Conservation (phyloP, 805 yeast genomes). For the Metschnikowia proteae region DNA sequence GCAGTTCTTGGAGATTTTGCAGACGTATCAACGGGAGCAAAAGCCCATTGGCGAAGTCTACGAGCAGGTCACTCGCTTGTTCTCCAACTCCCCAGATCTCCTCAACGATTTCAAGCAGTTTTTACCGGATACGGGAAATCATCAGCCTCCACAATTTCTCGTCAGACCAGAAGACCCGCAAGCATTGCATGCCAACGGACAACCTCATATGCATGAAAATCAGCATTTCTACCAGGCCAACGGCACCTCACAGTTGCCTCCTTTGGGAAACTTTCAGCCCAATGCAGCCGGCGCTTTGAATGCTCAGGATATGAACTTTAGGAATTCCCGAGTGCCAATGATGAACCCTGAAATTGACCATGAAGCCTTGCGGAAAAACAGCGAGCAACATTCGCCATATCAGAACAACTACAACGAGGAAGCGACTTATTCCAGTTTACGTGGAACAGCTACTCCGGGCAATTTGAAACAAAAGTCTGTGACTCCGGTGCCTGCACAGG, state of each 20-base stretch:
- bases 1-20: slow-evolving; percentile 88
- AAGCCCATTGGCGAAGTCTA: slow-evolving; percentile 94
- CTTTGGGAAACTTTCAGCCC: slow-evolving; percentile 85
- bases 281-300: slow-evolving; percentile 37
- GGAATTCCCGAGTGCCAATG: slow-evolving; percentile 4
- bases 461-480: slow-evolving; percentile 10
- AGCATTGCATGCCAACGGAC: slow-evolving; percentile 18
- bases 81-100: slow-evolving; percentile 91
- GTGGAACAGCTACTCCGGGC: slow-evolving; percentile 29
- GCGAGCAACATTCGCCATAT: slow-evolving; percentile 26
- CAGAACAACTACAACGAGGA: slow-evolving; percentile 40
- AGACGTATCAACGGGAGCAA: slow-evolving; percentile 94
- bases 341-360: slow-evolving; percentile 9
- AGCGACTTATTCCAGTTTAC: slow-evolving; percentile 46
- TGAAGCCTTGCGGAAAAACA: slow-evolving; percentile 10
- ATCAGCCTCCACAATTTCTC: slow-evolving; percentile 24
- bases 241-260: slow-evolving; percentile 61
- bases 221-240: slow-evolving; percentile 16
- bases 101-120: slow-evolving; percentile 93
- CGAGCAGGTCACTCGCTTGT: slow-evolving; percentile 83
- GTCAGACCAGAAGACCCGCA: slow-evolving; percentile 19
- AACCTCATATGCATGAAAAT: slow-evolving; percentile 10
- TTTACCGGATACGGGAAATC: slow-evolving; percentile 74
- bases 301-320: slow-evolving; percentile 28
- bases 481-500: slow-evolving; percentile 21